Evolutionary conservation across 164 flowering plant species (phyloP).

Genomic region (Magnolia kwangsiensis): DNA sequence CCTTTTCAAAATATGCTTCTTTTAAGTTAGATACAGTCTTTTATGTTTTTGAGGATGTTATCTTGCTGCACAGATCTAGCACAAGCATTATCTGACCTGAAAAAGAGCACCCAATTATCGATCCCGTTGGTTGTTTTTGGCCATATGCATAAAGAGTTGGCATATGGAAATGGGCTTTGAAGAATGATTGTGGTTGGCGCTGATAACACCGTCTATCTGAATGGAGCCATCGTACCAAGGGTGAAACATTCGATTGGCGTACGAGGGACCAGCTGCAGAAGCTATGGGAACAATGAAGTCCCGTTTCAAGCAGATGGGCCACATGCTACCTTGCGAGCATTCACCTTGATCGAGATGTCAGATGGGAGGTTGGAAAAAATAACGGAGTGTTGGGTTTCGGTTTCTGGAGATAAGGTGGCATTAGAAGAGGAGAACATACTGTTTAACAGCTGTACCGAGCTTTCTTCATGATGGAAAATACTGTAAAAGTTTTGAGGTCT

Average conservation of each 20-base stretch:
- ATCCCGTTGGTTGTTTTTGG: conserved; percentile 82
- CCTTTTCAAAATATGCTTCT: background rate
- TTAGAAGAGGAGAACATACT: conserved; percentile 53
- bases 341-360: conserved; percentile 58
- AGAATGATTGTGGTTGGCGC: conserved; percentile 63
- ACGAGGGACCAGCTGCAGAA: conserved; percentile 18
- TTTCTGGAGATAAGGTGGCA: conserved; percentile 38
- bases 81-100: conserved; percentile 54
- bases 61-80: conserved; percentile 63
- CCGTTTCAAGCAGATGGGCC: conserved; percentile 5
- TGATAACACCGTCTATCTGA: conserved; percentile 59
- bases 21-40: background rate
- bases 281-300: conserved; percentile 7
- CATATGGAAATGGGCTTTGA: conserved; percentile 52
- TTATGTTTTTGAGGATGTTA: background rate
- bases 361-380: conserved; percentile 52
- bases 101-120: conserved; percentile 33
- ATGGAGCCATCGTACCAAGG: conserved; percentile 87
- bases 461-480: conserved; percentile 6
- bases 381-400: conserved; percentile 78
- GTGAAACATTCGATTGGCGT: conserved; percentile 30
- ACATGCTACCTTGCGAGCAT: conserved; percentile 51
- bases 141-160: conserved; percentile 89
- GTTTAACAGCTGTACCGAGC: conserved; percentile 18
- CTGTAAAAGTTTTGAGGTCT: background rate